Conservation (phyloP, 2,329 filamentous ascomycete species). For the Aureobasidium melanogenum region DNA sequence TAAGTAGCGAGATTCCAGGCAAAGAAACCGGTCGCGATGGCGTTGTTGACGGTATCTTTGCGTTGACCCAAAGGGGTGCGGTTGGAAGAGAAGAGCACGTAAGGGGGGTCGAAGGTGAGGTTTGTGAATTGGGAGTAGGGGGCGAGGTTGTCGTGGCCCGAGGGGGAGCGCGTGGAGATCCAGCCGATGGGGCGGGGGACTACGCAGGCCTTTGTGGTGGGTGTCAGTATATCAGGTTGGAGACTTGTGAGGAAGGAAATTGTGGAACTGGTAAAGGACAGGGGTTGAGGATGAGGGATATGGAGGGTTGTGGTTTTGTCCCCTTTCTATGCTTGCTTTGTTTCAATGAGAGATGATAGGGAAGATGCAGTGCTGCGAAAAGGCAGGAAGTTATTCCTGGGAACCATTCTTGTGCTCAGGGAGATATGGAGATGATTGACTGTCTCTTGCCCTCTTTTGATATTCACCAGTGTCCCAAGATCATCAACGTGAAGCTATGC, state of each 20-base stretch:
- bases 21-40: slow-evolving; percentile 40
- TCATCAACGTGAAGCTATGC: not conserved
- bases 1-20: slow-evolving; percentile 54
- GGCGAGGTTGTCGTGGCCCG: slow-evolving; percentile 46
- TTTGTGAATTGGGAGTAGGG: slow-evolving; percentile 57
- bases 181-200: slow-evolving; percentile 55
- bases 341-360: too few relatives aligned
- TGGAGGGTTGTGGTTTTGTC: too few relatives aligned
- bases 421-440: not conserved
- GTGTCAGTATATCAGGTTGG: not conserved
- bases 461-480: too few relatives aligned
- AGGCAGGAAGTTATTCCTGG: too few relatives aligned
- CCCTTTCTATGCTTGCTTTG: too few relatives aligned
- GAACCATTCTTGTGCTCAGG: too few relatives aligned
- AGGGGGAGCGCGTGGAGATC: slow-evolving; percentile 47
- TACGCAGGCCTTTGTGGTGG: slow-evolving; percentile 40
- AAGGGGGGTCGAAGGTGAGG: slow-evolving; percentile 53
- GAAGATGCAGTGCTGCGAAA: too few relatives aligned
- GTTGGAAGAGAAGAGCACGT: slow-evolving; percentile 54
- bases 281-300: not conserved
- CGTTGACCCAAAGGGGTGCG: slow-evolving; percentile 38
- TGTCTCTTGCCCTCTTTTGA: too few relatives aligned
- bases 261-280: not conserved
- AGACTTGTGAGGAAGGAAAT: not conserved
- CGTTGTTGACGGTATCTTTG: slow-evolving; percentile 52